These are phyloP conservation scores for Periconia macrospinosa DNA, from an alignment of 2,329 filamentous ascomycete species.

Conservation along the genomic window DNA sequence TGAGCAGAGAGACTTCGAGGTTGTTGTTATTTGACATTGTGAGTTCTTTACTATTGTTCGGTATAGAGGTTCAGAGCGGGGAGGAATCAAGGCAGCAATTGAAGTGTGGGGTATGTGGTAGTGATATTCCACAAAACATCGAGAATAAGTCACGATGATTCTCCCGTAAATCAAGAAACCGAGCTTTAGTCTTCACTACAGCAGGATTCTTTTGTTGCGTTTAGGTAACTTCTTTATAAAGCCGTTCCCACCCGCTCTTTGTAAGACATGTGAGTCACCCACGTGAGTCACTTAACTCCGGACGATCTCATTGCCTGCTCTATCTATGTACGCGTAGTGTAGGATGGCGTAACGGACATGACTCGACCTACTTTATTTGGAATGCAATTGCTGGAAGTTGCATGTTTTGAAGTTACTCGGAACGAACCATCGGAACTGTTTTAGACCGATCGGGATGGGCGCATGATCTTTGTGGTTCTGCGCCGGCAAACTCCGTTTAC, in stretches of 20 bases:
- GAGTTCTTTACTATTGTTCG: not conserved
- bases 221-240: not conserved
- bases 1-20: constrained; percentile 30
- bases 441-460: not conserved
- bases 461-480: not conserved
- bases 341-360: not conserved
- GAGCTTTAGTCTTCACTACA: no score
- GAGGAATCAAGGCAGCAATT: not conserved
- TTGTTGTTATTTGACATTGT: constrained; percentile 21
- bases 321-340: no score
- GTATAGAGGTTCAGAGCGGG: not conserved
- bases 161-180: no score
- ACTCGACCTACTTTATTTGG: not conserved
- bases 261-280: not conserved
- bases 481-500: not conserved
- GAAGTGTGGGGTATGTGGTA: not conserved
- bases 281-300: not conserved
- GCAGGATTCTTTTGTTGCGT: not conserved
- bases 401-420: not conserved
- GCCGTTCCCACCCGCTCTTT: not conserved
- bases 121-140: no score
- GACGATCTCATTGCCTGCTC: no score
- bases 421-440: not conserved
- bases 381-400: not conserved
- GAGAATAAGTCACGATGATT: no score